These are phyloP conservation scores for Fusarium secorum DNA, from an alignment of 2,329 filamentous ascomycete genomes.

Conservation along the genomic window DNA sequence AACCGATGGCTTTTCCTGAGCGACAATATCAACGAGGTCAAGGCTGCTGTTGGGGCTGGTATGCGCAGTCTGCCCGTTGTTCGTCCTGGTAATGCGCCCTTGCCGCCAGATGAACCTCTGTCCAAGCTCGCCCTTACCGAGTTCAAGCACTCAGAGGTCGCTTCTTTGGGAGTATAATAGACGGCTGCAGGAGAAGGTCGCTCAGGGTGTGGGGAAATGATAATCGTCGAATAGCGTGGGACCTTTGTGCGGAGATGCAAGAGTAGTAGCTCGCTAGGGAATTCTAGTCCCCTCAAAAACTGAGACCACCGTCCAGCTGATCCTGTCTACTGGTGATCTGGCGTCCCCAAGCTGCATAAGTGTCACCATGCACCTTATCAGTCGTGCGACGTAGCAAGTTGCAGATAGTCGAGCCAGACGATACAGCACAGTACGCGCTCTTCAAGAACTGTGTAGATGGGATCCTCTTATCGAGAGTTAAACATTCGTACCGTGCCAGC, in stretches of 20 bases:
- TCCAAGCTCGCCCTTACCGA: constrained; percentile 47
- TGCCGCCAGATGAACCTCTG: constrained; percentile 59
- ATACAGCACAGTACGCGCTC: constrained; percentile 13
- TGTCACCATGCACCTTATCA: constrained; percentile 24
- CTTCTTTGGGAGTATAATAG: constrained; percentile 33
- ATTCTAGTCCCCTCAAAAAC: constrained; percentile 35
- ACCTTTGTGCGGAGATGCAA: constrained; percentile 37
- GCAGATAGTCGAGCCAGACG: constrained; percentile 24
- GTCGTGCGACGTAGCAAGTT: constrained; percentile 28
- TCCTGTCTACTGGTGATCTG: constrained; percentile 30
- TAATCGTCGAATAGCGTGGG: constrained; percentile 31
- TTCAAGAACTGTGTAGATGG: constrained; percentile 20
- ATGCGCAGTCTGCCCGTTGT: constrained; percentile 69
- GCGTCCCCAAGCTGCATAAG: constrained; percentile 34
- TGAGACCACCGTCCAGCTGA: constrained; percentile 38
- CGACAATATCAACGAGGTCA: constrained; percentile 77
- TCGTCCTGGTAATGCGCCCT: constrained; percentile 74
- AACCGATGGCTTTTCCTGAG: constrained; percentile 78
- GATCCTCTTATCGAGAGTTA: constrained; percentile 9
- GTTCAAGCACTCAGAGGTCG: constrained; percentile 43
- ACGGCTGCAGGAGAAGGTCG: constrained; percentile 32
- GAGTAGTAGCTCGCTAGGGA: constrained; percentile 38
- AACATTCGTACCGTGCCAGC: constrained; percentile 4
- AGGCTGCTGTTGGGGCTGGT: constrained; percentile 68
- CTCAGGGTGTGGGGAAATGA: constrained; percentile 29